phyloP scores from a whole-genome alignment of 441 rosid species.

The Geranium incanum region DNA sequence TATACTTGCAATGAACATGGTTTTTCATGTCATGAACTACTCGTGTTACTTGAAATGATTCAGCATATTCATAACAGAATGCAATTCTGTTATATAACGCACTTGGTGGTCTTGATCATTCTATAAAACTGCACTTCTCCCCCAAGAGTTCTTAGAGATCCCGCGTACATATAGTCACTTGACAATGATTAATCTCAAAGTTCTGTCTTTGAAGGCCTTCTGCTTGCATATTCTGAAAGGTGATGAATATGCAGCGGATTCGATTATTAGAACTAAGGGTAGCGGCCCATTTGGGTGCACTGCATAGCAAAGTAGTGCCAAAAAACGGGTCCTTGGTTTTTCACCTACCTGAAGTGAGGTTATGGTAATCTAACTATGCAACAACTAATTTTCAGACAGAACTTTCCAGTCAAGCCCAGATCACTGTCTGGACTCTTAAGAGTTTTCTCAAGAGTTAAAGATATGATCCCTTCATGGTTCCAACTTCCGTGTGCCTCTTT shows the following conservation, averaged over 20 bases:
- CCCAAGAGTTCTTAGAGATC: background rate
- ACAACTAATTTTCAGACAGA: background rate
- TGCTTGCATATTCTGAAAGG: background rate
- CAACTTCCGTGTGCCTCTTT: background rate
- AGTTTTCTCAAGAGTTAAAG: background rate
- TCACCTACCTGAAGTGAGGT: background rate
- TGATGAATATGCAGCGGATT: background rate
- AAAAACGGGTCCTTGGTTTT: background rate
- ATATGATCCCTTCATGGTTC: background rate
- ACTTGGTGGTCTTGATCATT: background rate
- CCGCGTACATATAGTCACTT: background rate
- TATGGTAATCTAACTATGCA: background rate
- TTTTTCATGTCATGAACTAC: background rate
- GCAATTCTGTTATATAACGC: background rate
- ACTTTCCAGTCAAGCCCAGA: background rate
- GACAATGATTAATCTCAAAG: background rate
- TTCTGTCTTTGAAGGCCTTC: background rate
- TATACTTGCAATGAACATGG: background rate
- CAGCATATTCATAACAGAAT: background rate
- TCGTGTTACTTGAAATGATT: background rate
- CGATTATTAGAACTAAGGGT: conserved; percentile 1
- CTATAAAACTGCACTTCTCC: background rate
- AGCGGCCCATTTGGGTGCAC: background rate
- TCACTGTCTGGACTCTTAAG: background rate
- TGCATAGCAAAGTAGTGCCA: background rate